Evolutionary conservation across 768 basidiomycete genomes (phyloP), one percentile per base, ranked within the genome.

Genomic region (Panus rudis): DNA sequence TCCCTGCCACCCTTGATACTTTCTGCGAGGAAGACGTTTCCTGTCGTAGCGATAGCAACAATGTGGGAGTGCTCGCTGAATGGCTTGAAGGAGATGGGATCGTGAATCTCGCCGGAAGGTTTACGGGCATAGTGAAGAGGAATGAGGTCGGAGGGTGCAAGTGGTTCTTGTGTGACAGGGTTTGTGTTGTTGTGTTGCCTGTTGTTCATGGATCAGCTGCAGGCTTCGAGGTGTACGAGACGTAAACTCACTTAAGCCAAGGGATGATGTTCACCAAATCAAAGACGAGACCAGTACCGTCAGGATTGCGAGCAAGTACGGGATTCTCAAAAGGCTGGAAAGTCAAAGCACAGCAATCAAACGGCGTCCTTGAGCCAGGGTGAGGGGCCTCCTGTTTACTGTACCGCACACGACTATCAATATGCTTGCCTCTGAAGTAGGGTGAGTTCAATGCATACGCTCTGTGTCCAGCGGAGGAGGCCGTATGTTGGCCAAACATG

Each of bases 51-150:
- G 52, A 96, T 81, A 31, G 89, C 87, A 27, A 92, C 88, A 43
- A 99, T 88, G 58, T 97, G 88, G 1, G 94, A 93, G 60, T 98
- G 94, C 49, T 94, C 85, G 58, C 76, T 92, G 73, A 99, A 96
- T 2, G 89, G 85, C 61, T 97, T 98, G 77, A 94, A 99, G 3
- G 92, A 91, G 33, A 99, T 92, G 1, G 96, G 96, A 61, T 99
- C 96, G 60, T 96, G 84, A 11, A 89, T 78, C 62, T 92, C 86
- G 28, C 86, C 86, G 20, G 90, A 79, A 3, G 86, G 69, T 61
- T 93, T 93, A 48, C 90, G 74, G 1, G 82, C 78, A 56, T 91
- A 92, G 57, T 87, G 73, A 23, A 91, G 72, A n/a, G 76, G 74
- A 35, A 91, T 84, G 42, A 92, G 74, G 47, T 87, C 83, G 6